Evolutionary conservation across 495 filamentous ascomycete species (phyloP).

Genomic region (Aspergillus campestris): DNA sequence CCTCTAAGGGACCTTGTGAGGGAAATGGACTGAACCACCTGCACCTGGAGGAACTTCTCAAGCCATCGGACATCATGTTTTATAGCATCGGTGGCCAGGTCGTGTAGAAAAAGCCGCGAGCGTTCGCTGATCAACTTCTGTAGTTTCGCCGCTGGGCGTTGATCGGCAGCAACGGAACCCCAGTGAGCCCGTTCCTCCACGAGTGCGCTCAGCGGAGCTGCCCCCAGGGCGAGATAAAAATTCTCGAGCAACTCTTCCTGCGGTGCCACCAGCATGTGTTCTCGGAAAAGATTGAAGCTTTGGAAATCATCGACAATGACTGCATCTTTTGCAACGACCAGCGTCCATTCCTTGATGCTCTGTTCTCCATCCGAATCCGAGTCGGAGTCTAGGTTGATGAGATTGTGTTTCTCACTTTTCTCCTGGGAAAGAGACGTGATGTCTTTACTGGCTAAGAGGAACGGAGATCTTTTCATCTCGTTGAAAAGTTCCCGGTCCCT

Average conservation of each 20-base stretch:
- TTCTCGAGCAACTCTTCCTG: slow-evolving; percentile 79
- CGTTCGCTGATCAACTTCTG: slow-evolving; percentile 78
- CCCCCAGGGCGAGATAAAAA: slow-evolving; percentile 59
- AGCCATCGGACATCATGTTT: slow-evolving; percentile 83
- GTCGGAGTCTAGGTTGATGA: slow-evolving; percentile 31
- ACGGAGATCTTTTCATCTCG: slow-evolving; percentile 66
- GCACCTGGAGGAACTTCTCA: slow-evolving; percentile 74
- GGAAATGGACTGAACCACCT: slow-evolving; percentile 63
- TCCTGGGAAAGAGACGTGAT: slow-evolving; percentile 37
- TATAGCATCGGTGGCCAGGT: slow-evolving; percentile 56
- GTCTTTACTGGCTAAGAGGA: slow-evolving; percentile 73
- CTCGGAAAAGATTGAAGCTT: slow-evolving; percentile 75
- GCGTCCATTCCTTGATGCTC: slow-evolving; percentile 65
- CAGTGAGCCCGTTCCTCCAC: slow-evolving; percentile 40
- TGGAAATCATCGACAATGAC: slow-evolving; percentile 82
- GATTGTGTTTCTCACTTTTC: slow-evolving; percentile 15
- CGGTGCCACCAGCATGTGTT: slow-evolving; percentile 70
- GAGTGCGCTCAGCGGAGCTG: slow-evolving; percentile 32
- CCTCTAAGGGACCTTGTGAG: slow-evolving; percentile 65
- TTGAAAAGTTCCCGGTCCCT: slow-evolving; percentile 68
- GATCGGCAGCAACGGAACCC: slow-evolving; percentile 44
- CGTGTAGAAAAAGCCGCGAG: slow-evolving; percentile 77
- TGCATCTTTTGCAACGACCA: slow-evolving; percentile 60
- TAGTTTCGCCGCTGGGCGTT: slow-evolving; percentile 47
- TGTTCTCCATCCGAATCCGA: slow-evolving; percentile 57